Base-by-base conservation (phyloP, 2,329 filamentous ascomycete species). In the Westerdykella sp. region DNA sequence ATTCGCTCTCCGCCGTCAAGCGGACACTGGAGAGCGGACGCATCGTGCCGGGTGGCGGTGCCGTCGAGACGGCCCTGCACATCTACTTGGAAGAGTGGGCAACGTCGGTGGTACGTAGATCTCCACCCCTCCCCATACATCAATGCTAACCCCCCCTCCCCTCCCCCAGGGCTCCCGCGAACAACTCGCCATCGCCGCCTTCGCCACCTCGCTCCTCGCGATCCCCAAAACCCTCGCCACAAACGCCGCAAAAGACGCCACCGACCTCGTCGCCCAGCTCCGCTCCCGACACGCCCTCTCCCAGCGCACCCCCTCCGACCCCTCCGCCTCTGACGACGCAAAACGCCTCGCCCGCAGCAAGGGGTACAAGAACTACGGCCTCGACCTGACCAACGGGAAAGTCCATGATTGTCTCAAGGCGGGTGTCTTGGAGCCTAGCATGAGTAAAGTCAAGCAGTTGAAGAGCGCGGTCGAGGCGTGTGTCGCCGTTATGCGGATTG, bases 81-180 rank as follows among this genome's bases (percentile, higher is more conserved):
- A 98, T 98, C 66, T 98, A 97, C 73, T 80, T 98, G 28, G 93
- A 98, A 74, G 93, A 98, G 71, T 98, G 95, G 70, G 93, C 93
- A 41, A 91, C 93, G 58, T 97, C 93, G 31, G 91, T 98, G 49
- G 89, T 80, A 73, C 59, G 76, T 74, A 31, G 16, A 11, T 35
- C 25, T 22, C 4, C 25, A 11, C 36, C n/a, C 36, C 22, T 21
- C 39, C 31, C 34, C 32, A 42, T 36, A 7, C 11, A 31, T 12
- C 28, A 37, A 22, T 22, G 9, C 28, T 11, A 25, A 11, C 15
- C 32, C 34, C 30, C 42, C 53, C 15, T 30, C 34, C 30, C 42
- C 53, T 25, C 34, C 34, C 6, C 13, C 50, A 80, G 77, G 80
- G 91, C 54, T 97, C 91, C 42, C 84, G 93, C 59, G 93, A 98